Evolutionary conservation across 2,329 filamentous ascomycete species (phyloP).

Genomic region (Podosphaera leucotricha): DNA sequence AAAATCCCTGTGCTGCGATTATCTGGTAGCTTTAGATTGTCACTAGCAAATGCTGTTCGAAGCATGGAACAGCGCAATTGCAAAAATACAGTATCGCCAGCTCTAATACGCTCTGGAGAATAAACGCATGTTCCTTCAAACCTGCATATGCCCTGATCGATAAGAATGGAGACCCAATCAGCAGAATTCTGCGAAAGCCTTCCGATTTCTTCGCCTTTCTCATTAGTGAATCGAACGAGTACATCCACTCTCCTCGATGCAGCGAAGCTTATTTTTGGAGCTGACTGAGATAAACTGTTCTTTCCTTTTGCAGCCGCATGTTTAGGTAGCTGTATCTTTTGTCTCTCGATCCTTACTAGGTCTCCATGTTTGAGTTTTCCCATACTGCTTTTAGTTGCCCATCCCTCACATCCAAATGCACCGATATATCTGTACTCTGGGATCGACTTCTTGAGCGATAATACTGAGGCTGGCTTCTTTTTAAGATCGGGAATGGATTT

Average conservation of each 20-base stretch:
- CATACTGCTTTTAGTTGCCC: conserved; percentile 67
- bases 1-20: conserved; percentile 56
- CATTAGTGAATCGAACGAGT: conserved; percentile 74
- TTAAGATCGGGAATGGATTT: not conserved
- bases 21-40: conserved; percentile 34
- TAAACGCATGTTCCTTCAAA: conserved; percentile 82
- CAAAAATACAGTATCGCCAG: conserved; percentile 85
- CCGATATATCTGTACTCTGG: conserved; percentile 56
- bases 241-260: conserved; percentile 52
- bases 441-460: conserved; percentile 9
- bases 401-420: conserved; percentile 74
- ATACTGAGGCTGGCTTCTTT: not conserved
- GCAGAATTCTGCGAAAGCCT: conserved; percentile 69
- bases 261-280: conserved; percentile 17
- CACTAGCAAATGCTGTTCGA: conserved; percentile 45
- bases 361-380: conserved; percentile 63
- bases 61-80: conserved; percentile 64
- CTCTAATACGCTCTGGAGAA: conserved; percentile 60
- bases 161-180: conserved; percentile 73
- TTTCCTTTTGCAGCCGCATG: conserved; percentile 21
- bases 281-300: conserved; percentile 16
- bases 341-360: conserved; percentile 62
- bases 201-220: conserved; percentile 59
- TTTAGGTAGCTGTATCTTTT: conserved; percentile 42
- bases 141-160: conserved; percentile 71